Conservation (phyloP, 768 basidiomycete genomes). For the Jaapia argillacea region DNA sequence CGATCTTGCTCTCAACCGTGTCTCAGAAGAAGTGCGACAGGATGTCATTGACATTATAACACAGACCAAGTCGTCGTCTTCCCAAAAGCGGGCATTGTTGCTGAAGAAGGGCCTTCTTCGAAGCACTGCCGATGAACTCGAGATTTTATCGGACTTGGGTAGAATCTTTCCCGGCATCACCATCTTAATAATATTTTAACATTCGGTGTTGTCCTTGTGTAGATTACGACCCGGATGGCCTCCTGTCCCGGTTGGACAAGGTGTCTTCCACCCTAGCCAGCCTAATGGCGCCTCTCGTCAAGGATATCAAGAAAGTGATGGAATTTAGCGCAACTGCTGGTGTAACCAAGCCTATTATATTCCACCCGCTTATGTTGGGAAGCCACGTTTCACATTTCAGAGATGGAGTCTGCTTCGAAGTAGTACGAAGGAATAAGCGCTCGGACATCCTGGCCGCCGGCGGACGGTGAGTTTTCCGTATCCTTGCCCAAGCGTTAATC, state of each 20-base stretch:
- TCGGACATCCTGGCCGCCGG: conserved; percentile 72
- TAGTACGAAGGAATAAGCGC: conserved; percentile 55
- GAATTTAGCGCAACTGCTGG: conserved; percentile 52
- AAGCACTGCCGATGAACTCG: conserved; percentile 64
- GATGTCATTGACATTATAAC: conserved; percentile 56
- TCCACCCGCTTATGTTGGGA: conserved; percentile 70
- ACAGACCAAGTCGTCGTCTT: conserved; percentile 51
- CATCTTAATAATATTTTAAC: not conserved
- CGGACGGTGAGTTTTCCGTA: conserved; percentile 44
- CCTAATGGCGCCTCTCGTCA: conserved; percentile 38
- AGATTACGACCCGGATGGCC: conserved; percentile 57
- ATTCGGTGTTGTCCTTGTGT: too few relatives aligned
- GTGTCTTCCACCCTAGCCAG: conserved; percentile 41
- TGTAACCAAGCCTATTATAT: conserved; percentile 48
- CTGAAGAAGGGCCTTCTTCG: conserved; percentile 62
- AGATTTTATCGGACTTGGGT: conserved; percentile 57
- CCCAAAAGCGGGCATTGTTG: conserved; percentile 61
- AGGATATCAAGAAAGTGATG: conserved; percentile 56
- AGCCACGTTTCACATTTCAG: conserved; percentile 56
- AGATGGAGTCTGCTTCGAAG: conserved; percentile 68
- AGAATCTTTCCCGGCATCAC: conserved; percentile 9
- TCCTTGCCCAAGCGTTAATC: not conserved
- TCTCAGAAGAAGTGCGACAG: conserved; percentile 45
- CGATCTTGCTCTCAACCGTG: conserved; percentile 48
- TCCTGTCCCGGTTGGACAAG: conserved; percentile 49